These are phyloP conservation scores for Yamadazyma kitorensis DNA, from an alignment of 805 yeast species.

Conservation along the genomic window DNA sequence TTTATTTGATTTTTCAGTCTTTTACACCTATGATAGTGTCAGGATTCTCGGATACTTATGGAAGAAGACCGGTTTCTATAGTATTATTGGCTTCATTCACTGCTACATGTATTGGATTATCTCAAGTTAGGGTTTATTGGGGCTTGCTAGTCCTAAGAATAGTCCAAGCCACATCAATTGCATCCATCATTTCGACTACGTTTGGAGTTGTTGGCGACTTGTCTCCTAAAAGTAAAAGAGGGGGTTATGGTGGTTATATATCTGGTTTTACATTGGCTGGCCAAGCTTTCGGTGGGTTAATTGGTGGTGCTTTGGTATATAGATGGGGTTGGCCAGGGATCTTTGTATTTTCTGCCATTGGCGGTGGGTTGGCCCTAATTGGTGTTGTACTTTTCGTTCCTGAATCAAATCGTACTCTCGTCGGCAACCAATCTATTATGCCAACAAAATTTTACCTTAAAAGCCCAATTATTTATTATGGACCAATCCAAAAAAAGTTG, in stretches of 20 bases:
- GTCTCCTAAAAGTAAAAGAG: constrained; percentile 61
- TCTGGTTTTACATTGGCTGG: constrained; percentile 65
- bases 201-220: constrained; percentile 72
- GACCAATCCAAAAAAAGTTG: constrained; percentile 19
- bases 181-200: constrained; percentile 66
- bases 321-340: constrained; percentile 62
- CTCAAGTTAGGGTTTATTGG: constrained; percentile 52
- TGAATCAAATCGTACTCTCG: constrained; percentile 68
- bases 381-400: constrained; percentile 44
- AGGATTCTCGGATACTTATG: constrained; percentile 60
- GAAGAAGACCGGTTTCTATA: constrained; percentile 65
- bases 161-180: constrained; percentile 67
- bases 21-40: constrained; percentile 66
- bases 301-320: constrained; percentile 44
- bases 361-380: constrained; percentile 45
- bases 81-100: constrained; percentile 51
- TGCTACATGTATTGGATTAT: constrained; percentile 61
- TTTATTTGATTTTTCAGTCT: constrained; percentile 72
- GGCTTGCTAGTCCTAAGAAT: constrained; percentile 60
- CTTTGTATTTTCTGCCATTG: constrained; percentile 68
- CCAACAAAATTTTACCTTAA: constrained; percentile 42
- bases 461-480: constrained; percentile 41
- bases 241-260: constrained; percentile 59
- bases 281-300: constrained; percentile 71
- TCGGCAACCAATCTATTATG: constrained; percentile 64